phyloP scores from a whole-genome alignment of 78 protist genomes.

The Emiliania huxleyi region DNA sequence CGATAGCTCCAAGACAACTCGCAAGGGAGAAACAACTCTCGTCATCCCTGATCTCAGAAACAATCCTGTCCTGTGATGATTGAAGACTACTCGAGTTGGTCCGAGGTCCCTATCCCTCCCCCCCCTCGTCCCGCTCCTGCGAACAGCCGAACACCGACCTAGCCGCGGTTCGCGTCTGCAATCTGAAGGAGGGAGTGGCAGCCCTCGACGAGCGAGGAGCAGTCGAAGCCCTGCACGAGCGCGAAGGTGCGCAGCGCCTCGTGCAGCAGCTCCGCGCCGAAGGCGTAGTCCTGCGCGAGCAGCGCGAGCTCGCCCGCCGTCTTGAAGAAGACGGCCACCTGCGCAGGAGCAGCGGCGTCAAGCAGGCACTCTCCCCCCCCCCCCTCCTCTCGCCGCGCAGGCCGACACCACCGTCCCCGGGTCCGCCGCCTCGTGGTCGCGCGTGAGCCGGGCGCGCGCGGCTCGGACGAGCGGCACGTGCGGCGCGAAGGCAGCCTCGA shows the following conservation, averaged over 20 bases:
- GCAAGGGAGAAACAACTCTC: too few relatives aligned
- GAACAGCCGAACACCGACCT: too few relatives aligned
- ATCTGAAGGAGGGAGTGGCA: not conserved
- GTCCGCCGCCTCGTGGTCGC: not conserved
- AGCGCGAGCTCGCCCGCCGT: not conserved
- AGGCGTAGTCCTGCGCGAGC: not conserved
- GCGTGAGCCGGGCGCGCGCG: not conserved
- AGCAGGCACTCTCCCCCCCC: too few relatives aligned
- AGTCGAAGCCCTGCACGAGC: not conserved
- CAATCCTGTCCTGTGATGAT: too few relatives aligned
- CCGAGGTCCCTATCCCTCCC: too few relatives aligned
- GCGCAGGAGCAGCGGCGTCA: too few relatives aligned
- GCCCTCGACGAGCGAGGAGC: not conserved
- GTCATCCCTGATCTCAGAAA: too few relatives aligned
- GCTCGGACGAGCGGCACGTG: not conserved
- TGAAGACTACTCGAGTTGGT: too few relatives aligned
- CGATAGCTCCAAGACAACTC: too few relatives aligned
- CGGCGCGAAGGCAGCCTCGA: not conserved
- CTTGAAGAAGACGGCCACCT: constrained; percentile 2
- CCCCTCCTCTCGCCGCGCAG: too few relatives aligned
- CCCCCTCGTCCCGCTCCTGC: too few relatives aligned
- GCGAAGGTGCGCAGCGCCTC: not conserved
- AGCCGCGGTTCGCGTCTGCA: not conserved
- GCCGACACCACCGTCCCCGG: not conserved
- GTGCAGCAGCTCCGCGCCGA: not conserved